Base-by-base conservation (phyloP, 2,329 filamentous ascomycete species). In the Trichoderma koningii region DNA sequence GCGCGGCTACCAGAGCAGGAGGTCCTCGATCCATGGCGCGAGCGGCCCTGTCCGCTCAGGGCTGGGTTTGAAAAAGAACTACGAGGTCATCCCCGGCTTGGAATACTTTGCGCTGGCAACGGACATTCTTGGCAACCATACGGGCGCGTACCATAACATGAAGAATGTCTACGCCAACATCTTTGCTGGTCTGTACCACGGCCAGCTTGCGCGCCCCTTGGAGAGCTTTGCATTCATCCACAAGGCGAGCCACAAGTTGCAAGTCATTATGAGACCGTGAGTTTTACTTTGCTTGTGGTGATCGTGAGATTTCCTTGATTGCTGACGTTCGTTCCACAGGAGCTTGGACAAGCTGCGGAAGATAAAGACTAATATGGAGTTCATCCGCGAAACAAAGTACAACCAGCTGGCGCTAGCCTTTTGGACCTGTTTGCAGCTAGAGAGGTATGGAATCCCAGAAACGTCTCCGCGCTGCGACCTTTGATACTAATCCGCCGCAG, bases 391-490 rank as follows among this genome's bases (percentile, higher is more conserved):
- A 45, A 76, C 74, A 65, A 77, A 76, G 69, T 76, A 77, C 70
- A 91, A 93, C 72, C 82, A 89, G 64, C 81, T 89, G 42, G 81
- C 89, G 15, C 84, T 96, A 70, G 89, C 92, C 0, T 97, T 93
- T 72, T 98, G 94, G 94, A 95, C 93, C 7, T 96, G 92, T 74
- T 80, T 97, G 68, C 94, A 98, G 73, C 82, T 98, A 12, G 94
- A 98, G 77, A 97, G 89, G 89, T 92, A 55, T 61, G 55, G 23
- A 41, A 7, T 9, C 30, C 10, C 7, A n/a, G 28, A 23, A 0
- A 28, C 21, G 7, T n/a, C 7, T 21, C 7, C 10, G 3, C 15
- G 21, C 14, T 30, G 21, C 53, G 30, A 5, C 15, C 14, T 44
- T 56, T 42, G 9, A 9, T 65, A 38, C 67, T 70, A 57, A 70